Evolutionary conservation across 208 protist genomes (phyloP).

Genomic region (Endotrypanum monterogeii): DNA sequence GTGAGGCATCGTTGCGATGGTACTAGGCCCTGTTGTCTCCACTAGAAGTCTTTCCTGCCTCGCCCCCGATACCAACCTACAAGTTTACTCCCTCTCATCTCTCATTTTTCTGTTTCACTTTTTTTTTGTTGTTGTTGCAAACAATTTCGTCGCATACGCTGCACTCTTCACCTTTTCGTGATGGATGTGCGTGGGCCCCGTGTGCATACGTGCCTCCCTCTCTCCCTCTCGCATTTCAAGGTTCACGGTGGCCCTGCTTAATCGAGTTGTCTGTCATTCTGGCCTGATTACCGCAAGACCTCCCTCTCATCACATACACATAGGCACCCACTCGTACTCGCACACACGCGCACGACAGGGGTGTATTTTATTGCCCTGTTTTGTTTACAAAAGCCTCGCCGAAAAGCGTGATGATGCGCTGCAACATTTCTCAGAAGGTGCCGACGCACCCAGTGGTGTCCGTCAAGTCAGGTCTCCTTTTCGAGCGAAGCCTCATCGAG

Average conservation of each 20-base stretch:
- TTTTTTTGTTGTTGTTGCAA: no score
- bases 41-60: no score
- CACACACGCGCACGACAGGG: background rate
- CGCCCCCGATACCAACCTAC: no score
- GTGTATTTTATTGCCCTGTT: background rate
- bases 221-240: background rate
- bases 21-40: no score
- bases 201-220: background rate
- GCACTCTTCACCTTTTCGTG: background rate
- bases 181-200: background rate
- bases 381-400: background rate
- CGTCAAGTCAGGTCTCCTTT: slow-evolving; percentile 92
- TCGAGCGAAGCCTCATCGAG: slow-evolving; percentile 95
- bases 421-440: slow-evolving; percentile 79
- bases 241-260: background rate
- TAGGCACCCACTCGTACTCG: background rate
- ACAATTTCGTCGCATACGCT: background rate
- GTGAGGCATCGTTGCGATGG: no score
- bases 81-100: no score
- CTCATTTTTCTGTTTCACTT: no score
- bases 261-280: background rate
- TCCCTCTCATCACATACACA: background rate
- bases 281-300: background rate
- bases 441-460: slow-evolving; percentile 96
- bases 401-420: slow-evolving; percentile 66